Evolutionary conservation across 805 yeast genomes (phyloP).

Genomic region (Lipomyces spencermartinsiae): DNA sequence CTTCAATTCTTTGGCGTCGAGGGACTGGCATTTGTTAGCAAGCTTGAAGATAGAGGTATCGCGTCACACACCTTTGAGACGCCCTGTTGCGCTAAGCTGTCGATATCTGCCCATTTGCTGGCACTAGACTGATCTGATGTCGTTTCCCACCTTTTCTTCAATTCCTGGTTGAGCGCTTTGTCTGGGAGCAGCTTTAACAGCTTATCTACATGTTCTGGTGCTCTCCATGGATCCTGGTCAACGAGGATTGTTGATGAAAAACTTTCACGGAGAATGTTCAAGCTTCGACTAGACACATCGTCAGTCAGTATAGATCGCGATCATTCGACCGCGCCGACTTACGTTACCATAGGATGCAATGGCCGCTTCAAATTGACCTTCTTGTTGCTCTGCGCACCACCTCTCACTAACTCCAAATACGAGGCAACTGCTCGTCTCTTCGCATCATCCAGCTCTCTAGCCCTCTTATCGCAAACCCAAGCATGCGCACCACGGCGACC

Average conservation of each 20-base stretch:
- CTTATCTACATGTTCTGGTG: slow-evolving; percentile 59
- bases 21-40: slow-evolving; percentile 19
- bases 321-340: not conserved
- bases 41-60: slow-evolving; percentile 35
- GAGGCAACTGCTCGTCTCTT: slow-evolving; percentile 81
- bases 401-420: slow-evolving; percentile 72
- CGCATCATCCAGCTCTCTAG: slow-evolving; percentile 73
- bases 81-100: slow-evolving; percentile 53
- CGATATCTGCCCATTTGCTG: slow-evolving; percentile 79
- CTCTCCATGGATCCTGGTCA: slow-evolving; percentile 88
- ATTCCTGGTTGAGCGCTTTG: slow-evolving; percentile 50
- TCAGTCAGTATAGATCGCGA: not conserved
- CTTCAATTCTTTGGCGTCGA: slow-evolving; percentile 57
- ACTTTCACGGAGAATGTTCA: slow-evolving; percentile 65
- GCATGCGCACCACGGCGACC: slow-evolving; percentile 99
- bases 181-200: slow-evolving; percentile 71
- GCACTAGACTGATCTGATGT: slow-evolving; percentile 60
- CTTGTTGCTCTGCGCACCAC: slow-evolving; percentile 54
- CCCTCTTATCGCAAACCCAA: slow-evolving; percentile 90
- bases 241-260: slow-evolving; percentile 70
- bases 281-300: slow-evolving; percentile 59
- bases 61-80: slow-evolving; percentile 33
- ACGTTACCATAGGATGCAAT: slow-evolving; percentile 77
- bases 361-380: slow-evolving; percentile 72
- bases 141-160: slow-evolving; percentile 65